phyloP scores from a whole-genome alignment of 192 early-diverging fungal species.

The Chytriomyces sp. region DNA sequence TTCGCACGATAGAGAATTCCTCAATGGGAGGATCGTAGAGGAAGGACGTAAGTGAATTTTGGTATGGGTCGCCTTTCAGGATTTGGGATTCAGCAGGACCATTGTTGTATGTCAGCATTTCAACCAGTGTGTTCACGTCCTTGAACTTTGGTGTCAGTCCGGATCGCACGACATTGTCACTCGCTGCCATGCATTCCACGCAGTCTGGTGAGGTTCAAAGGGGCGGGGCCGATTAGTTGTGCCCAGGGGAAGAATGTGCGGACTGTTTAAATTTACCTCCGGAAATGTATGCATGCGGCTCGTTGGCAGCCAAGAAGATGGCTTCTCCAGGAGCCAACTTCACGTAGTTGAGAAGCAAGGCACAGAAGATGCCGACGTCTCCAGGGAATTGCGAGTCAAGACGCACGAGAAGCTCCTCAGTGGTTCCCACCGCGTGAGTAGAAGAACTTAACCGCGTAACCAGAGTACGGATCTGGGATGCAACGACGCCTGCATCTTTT shows the following conservation, averaged over 20 bases:
- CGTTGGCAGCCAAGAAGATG: slow-evolving; percentile 94
- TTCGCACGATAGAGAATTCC: slow-evolving; percentile 86
- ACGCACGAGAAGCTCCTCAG: slow-evolving; percentile 73
- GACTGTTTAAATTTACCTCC: slow-evolving; percentile 61
- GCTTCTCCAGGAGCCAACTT: slow-evolving; percentile 80
- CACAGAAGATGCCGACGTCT: slow-evolving; percentile 88
- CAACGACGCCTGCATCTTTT: slow-evolving; percentile 49
- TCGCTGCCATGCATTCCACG: slow-evolving; percentile 98
- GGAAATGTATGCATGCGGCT: slow-evolving; percentile 94
- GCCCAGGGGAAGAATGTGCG: neutral
- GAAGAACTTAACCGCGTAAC: slow-evolving; percentile 50
- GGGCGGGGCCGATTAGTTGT: neutral
- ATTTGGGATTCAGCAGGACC: slow-evolving; percentile 82
- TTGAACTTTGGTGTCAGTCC: slow-evolving; percentile 98
- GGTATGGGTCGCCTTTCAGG: slow-evolving; percentile 64
- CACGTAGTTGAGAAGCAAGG: slow-evolving; percentile 90
- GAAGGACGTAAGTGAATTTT: slow-evolving; percentile 49
- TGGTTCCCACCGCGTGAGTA: neutral
- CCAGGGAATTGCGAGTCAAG: slow-evolving; percentile 84
- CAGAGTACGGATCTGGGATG: slow-evolving; percentile 58
- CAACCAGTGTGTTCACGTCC: slow-evolving; percentile 86
- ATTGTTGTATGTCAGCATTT: slow-evolving; percentile 91
- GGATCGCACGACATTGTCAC: slow-evolving; percentile 95
- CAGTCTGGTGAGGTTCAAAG: slow-evolving; percentile 65
- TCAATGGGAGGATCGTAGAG: slow-evolving; percentile 96